Evolutionary conservation across 768 basidiomycete species (phyloP).

Genomic region (Pleurotus eryngii): DNA sequence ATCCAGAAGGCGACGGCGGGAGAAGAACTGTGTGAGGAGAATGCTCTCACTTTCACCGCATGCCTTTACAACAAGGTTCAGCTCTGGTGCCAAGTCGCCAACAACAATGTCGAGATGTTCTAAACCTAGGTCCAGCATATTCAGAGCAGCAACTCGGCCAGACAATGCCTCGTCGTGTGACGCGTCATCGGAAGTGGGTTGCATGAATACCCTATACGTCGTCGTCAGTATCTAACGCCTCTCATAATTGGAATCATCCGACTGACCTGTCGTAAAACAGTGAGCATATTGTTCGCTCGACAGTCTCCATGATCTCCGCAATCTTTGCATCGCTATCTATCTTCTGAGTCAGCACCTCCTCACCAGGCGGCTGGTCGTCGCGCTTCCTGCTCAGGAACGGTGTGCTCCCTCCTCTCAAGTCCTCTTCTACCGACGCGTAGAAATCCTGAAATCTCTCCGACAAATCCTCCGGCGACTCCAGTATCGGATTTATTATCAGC

Average conservation of each 20-base stretch:
- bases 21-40: background rate
- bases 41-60: constrained; percentile 75
- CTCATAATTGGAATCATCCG: background rate
- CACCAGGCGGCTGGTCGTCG: constrained; percentile 27
- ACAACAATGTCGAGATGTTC: constrained; percentile 89
- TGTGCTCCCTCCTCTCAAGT: constrained; percentile 43
- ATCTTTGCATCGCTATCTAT: constrained; percentile 43
- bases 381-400: constrained; percentile 26
- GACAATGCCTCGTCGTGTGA: constrained; percentile 90
- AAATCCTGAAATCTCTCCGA: constrained; percentile 66
- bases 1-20: background rate
- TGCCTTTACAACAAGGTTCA: constrained; percentile 62
- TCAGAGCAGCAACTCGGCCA: constrained; percentile 85
- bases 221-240: background rate
- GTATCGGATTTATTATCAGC: constrained; percentile 41
- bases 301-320: constrained; percentile 60
- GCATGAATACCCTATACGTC: constrained; percentile 66
- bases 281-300: constrained; percentile 70
- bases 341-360: constrained; percentile 31
- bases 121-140: constrained; percentile 83
- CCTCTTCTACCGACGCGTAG: constrained; percentile 62
- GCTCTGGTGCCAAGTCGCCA: constrained; percentile 43
- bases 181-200: constrained; percentile 61
- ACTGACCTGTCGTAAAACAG: constrained; percentile 83
- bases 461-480: constrained; percentile 49